phyloP scores from a whole-genome alignment of 2,329 filamentous ascomycete genomes.

The Aspergillus aculeatus region DNA sequence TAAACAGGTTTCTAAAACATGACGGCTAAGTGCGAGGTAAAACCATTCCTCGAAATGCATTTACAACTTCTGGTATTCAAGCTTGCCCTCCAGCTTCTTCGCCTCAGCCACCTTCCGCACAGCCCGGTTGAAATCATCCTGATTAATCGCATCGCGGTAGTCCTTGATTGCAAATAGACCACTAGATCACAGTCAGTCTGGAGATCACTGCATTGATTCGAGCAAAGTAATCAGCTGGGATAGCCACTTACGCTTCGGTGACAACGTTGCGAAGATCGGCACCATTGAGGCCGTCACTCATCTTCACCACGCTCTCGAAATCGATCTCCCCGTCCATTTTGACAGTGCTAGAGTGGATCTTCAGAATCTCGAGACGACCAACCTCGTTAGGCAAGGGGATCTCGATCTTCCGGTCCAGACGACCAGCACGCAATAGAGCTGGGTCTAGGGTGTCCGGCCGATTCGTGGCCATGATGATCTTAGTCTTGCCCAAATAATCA shows the following conservation, averaged over 20 bases:
- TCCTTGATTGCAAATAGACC: constrained; percentile 98
- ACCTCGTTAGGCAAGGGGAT: constrained; percentile 97
- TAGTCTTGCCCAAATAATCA: constrained; percentile 98
- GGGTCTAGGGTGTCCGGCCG: constrained; percentile 94
- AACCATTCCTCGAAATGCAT: constrained; percentile 10
- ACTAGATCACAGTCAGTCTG: constrained; percentile 47
- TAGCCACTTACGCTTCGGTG: constrained; percentile 81
- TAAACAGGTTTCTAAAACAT: not conserved
- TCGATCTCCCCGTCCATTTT: constrained; percentile 92
- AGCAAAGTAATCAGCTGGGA: not conserved
- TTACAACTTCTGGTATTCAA: constrained; percentile 95
- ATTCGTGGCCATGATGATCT: constrained; percentile 99
- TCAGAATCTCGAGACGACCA: constrained; percentile 91
- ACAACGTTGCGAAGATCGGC: constrained; percentile 97
- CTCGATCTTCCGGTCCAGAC: constrained; percentile 96
- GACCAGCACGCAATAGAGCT: constrained; percentile 84
- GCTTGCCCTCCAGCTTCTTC: constrained; percentile 98
- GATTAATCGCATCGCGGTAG: constrained; percentile 91
- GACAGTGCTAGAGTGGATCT: constrained; percentile 89
- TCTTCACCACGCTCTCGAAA: constrained; percentile 99
- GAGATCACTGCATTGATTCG: not conserved
- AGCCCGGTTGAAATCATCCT: constrained; percentile 99
- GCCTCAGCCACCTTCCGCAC: constrained; percentile 95
- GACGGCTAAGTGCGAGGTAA: constrained; percentile 17
- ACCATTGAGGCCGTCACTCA: constrained; percentile 97